Percentiles rank a stretch among this genome's conserved stretches.
phyloP scores from a whole-genome alignment of 2,329 filamentous ascomycete genomes.

The Penicillium sp. region DNA sequence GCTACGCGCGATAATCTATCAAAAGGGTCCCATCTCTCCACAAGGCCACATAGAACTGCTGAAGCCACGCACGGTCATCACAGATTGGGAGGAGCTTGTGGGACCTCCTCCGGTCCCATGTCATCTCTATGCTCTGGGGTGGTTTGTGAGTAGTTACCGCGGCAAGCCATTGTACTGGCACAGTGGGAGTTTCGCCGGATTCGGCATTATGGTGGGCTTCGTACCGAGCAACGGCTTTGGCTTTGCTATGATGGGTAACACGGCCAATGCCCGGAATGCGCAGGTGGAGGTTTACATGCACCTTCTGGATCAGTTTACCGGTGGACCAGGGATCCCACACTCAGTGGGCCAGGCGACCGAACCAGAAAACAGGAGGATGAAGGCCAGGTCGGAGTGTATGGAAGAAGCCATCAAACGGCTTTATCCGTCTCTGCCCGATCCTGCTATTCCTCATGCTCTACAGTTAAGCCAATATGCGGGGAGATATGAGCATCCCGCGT shows the following conservation, averaged over 20 bases:
- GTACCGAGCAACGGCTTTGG: slow-evolving; percentile 18
- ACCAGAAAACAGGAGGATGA: neutral
- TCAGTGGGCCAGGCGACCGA: neutral
- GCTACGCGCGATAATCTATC: slow-evolving; percentile 18
- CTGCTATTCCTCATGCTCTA: neutral
- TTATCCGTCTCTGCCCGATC: slow-evolving; percentile 1
- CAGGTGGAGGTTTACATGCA: slow-evolving; percentile 12
- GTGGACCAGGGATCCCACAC: neutral
- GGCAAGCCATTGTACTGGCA: slow-evolving; percentile 18
- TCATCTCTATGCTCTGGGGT: slow-evolving; percentile 19
- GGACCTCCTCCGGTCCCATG: slow-evolving; percentile 7
- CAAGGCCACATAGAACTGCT: slow-evolving; percentile 13
- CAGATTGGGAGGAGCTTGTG: slow-evolving; percentile 1
- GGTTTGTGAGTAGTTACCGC: slow-evolving; percentile 18
- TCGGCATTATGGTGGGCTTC: slow-evolving; percentile 19
- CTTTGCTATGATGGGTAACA: slow-evolving; percentile 21
- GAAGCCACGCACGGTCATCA: slow-evolving; percentile 11
- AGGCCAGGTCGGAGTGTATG: neutral
- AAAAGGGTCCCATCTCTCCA: slow-evolving; percentile 9
- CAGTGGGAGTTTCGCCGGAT: slow-evolving; percentile 19
- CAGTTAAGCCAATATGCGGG: neutral
- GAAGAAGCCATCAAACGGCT: slow-evolving; percentile 1
- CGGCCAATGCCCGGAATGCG: slow-evolving; percentile 6
- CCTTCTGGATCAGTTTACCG: slow-evolving; percentile 6
- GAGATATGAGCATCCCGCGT: neutral